Evolutionary conservation across 73 alveolate genomes (phyloP).

Genomic region (Paramecium pentaurelia): DNA sequence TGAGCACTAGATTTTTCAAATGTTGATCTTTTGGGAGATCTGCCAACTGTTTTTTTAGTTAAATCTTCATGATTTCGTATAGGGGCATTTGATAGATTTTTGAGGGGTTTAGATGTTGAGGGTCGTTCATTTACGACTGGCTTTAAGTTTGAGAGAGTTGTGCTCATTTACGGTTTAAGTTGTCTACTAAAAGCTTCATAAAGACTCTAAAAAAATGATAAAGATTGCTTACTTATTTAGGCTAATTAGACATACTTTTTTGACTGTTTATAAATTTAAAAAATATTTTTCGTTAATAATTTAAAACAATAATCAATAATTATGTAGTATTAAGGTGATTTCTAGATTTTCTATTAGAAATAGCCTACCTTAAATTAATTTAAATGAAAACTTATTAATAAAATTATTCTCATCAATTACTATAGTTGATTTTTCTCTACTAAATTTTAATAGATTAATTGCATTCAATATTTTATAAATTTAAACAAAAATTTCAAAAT

Average conservation of each 20-base stretch:
- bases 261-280: background rate
- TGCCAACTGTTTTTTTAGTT: background rate
- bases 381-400: no score
- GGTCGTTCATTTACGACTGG: background rate
- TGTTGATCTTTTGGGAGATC: background rate
- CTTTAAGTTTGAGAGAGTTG: background rate
- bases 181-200: constrained; percentile 12
- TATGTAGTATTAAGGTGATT: background rate
- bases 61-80: background rate
- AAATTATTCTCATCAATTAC: background rate
- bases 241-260: background rate
- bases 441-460: no score
- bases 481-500: no score
- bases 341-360: background rate
- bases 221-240: background rate
- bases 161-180: background rate
- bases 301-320: background rate
- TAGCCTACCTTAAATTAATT: no score
- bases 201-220: background rate
- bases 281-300: background rate
- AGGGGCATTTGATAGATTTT: background rate
- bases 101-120: background rate
- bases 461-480: no score
- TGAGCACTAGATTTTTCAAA: background rate
- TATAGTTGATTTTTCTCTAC: no score